A percentile compares a stretch with the other conserved stretches of the same genome.
phyloP scores from a whole-genome alignment of 2,329 filamentous ascomycete species.

The Geosmithia flava region DNA sequence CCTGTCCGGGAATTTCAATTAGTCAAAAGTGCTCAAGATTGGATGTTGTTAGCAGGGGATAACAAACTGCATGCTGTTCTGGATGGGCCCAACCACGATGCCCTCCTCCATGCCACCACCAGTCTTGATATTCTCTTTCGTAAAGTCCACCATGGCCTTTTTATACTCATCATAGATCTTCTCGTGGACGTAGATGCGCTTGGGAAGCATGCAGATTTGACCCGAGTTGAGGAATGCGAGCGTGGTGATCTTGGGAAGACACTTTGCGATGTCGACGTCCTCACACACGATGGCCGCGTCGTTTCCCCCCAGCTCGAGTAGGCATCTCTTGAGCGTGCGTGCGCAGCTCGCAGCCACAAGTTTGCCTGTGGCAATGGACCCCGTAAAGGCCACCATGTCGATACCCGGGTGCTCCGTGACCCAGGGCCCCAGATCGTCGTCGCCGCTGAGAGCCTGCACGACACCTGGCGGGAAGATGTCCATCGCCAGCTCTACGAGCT shows the following conservation, averaged over 20 bases:
- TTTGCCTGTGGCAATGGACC: conserved; percentile 46
- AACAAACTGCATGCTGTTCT: conserved; percentile 44
- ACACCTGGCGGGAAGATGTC: conserved; percentile 43
- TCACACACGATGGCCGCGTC: conserved; percentile 22
- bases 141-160: conserved; percentile 16
- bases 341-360: conserved; percentile 22
- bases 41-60: conserved; percentile 11
- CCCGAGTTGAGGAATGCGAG: conserved; percentile 45
- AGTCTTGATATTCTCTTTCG: conserved; percentile 19
- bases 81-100: conserved; percentile 34
- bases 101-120: conserved; percentile 27
- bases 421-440: conserved; percentile 44
- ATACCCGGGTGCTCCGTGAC: conserved; percentile 43
- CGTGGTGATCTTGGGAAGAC: conserved; percentile 24
- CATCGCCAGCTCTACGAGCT: conserved; percentile 46
- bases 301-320: conserved; percentile 33
- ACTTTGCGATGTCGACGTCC: conserved; percentile 39
- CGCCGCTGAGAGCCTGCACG: conserved; percentile 46
- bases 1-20: conserved; percentile 3
- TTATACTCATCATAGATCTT: conserved; percentile 30
- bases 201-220: conserved; percentile 26
- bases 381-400: conserved; percentile 51
- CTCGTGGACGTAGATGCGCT: conserved; percentile 50
- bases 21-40: neutral
- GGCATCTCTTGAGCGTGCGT: conserved; percentile 3